phyloP scores from a whole-genome alignment of 345 rosid genomes.

The Reutealis trisperma region DNA sequence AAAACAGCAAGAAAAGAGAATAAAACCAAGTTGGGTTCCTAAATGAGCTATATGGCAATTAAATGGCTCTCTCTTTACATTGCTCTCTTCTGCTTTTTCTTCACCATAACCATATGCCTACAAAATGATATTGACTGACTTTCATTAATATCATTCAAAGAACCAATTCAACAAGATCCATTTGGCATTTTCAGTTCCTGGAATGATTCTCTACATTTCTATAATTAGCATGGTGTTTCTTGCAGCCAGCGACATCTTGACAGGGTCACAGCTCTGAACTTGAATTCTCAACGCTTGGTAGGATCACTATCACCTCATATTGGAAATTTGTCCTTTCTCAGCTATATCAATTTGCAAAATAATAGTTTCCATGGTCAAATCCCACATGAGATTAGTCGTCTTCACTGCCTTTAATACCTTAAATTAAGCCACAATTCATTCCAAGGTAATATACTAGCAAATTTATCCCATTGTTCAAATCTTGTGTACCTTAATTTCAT shows the following conservation, averaged over 20 bases:
- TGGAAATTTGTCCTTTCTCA: slow-evolving; percentile 11
- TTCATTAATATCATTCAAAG: neutral
- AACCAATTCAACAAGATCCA: neutral
- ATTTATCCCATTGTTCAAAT: neutral
- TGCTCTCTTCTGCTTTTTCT: neutral
- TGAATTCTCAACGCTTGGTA: neutral
- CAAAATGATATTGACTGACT: neutral
- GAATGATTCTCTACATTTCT: neutral
- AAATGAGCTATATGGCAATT: neutral
- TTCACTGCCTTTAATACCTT: neutral
- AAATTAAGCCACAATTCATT: neutral
- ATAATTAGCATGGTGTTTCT: neutral
- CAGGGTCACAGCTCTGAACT: neutral
- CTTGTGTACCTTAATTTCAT: neutral
- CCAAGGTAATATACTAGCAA: neutral
- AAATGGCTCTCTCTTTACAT: neutral
- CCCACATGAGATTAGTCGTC: slow-evolving; percentile 1
- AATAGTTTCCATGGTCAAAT: neutral
- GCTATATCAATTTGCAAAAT: neutral
- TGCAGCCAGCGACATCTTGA: neutral
- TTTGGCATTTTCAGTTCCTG: neutral
- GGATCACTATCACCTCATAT: slow-evolving; percentile 1
- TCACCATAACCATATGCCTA: neutral
- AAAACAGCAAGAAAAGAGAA: no score
- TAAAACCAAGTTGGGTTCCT: no score